Percentiles rank a stretch among this genome's conserved stretches.
These are phyloP conservation scores for Colletotrichum chlorophyti DNA, from an alignment of 2,329 filamentous ascomycete genomes.

Conservation along the genomic window DNA sequence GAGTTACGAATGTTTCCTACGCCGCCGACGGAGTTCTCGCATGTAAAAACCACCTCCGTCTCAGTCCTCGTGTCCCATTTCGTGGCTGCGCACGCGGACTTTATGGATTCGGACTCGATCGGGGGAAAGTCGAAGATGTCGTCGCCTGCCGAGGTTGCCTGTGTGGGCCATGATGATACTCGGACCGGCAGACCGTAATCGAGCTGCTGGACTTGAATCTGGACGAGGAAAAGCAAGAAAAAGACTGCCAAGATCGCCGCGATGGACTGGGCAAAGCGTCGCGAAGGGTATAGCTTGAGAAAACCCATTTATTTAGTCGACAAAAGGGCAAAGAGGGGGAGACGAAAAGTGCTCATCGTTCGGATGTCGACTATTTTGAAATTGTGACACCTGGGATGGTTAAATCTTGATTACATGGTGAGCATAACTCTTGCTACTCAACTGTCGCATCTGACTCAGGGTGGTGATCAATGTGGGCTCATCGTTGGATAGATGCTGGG, in stretches of 20 bases:
- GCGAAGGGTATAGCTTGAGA: background rate
- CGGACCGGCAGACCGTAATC: background rate
- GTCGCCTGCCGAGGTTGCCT: background rate
- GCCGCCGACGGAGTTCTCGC: slow-evolving; percentile 45
- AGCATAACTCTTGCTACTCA: too few species aligned
- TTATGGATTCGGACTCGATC: background rate
- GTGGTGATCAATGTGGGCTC: too few species aligned
- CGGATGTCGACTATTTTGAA: too few species aligned
- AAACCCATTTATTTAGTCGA: background rate
- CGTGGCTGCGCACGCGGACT: slow-evolving; percentile 30
- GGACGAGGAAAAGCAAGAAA: background rate
- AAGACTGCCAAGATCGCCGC: background rate
- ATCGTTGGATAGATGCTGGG: too few species aligned
- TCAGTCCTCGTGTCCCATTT: slow-evolving; percentile 32
- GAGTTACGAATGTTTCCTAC: slow-evolving; percentile 47
- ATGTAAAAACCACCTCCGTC: slow-evolving; percentile 42
- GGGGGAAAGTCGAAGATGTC: background rate
- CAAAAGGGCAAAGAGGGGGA: too few species aligned
- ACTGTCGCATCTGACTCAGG: too few species aligned
- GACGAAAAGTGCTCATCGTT: too few species aligned
- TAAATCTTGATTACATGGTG: too few species aligned
- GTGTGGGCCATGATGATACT: background rate
- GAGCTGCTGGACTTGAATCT: background rate
- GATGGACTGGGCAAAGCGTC: background rate
- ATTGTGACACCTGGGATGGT: too few species aligned